A percentile compares a stretch with the other conserved stretches of the same genome.
Conservation (phyloP, 495 filamentous ascomycete species). For the Penicillium chermesinum region DNA sequence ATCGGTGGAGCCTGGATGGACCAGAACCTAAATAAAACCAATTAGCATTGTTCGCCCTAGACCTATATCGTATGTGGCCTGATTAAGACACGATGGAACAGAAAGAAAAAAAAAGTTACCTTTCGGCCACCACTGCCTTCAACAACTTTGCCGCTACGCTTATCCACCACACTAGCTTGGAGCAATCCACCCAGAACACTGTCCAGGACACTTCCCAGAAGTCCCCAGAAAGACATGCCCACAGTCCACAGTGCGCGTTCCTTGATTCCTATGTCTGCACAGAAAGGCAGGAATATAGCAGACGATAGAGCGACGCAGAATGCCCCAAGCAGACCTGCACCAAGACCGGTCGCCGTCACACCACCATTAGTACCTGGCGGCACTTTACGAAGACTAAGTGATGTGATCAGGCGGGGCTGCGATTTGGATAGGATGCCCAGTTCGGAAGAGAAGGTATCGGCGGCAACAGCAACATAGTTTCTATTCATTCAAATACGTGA, state of each 20-base stretch:
- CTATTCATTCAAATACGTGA: constrained; percentile 13
- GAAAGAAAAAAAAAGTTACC: constrained; percentile 47
- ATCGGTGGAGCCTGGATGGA: constrained; percentile 30
- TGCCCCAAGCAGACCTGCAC: constrained; percentile 70
- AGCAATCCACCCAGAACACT: constrained; percentile 79
- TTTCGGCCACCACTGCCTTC: constrained; percentile 81
- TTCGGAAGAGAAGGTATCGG: constrained; percentile 94
- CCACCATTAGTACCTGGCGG: constrained; percentile 92
- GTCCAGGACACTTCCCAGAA: constrained; percentile 76
- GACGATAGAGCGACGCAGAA: constrained; percentile 64
- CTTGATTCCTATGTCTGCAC: constrained; percentile 35
- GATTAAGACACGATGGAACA: too few species aligned
- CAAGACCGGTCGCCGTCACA: constrained; percentile 66
- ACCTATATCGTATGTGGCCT: too few species aligned
- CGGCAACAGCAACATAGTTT: constrained; percentile 86
- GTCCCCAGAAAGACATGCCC: constrained; percentile 63
- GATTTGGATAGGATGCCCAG: constrained; percentile 81
- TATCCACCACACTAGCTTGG: constrained; percentile 83
- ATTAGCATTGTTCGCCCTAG: too few species aligned
- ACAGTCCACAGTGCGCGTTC: constrained; percentile 52
- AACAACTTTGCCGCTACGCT: constrained; percentile 75
- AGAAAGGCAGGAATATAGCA: constrained; percentile 65
- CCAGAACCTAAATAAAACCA: constrained; percentile 40
- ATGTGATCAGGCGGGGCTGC: constrained; percentile 80
- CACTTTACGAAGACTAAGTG: constrained; percentile 65